Percentiles rank a stretch among this genome's conserved stretches.
Conservation (phyloP, 768 basidiomycete genomes). For the Clathrus columnatus region DNA sequence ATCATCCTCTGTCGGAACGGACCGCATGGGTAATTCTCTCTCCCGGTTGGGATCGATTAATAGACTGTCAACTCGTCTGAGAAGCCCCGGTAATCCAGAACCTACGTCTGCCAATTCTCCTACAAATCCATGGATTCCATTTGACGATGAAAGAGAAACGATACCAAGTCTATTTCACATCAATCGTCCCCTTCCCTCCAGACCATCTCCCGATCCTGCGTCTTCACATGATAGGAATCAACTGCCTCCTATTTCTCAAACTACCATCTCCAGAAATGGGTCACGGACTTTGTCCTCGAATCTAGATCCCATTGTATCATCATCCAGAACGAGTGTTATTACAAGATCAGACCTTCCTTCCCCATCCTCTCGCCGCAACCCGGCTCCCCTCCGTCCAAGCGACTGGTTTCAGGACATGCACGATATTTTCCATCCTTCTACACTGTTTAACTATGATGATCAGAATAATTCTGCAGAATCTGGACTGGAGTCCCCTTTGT, state of each 20-base stretch:
- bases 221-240: not conserved
- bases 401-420: conserved; percentile 10
- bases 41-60: not conserved
- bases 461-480: not conserved
- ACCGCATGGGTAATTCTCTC: not conserved
- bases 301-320: not conserved
- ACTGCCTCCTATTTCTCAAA: not conserved
- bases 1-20: not conserved
- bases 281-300: not conserved
- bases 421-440: conserved; percentile 4
- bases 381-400: not conserved
- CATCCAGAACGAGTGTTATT: not conserved
- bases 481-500: not conserved
- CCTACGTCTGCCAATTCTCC: not conserved
- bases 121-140: not conserved
- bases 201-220: not conserved
- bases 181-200: too few species aligned
- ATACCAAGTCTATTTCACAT: not conserved
- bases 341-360: not conserved
- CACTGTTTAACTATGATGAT: not conserved
- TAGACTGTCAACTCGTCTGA: not conserved
- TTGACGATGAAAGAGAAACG: not conserved
- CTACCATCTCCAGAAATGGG: not conserved
- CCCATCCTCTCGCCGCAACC: not conserved
- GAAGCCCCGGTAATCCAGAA: not conserved